Evolutionary conservation across 2,329 filamentous ascomycete genomes (phyloP), one percentile per base, ranked within the genome.

Genomic region (Bipolaris gigantea): DNA sequence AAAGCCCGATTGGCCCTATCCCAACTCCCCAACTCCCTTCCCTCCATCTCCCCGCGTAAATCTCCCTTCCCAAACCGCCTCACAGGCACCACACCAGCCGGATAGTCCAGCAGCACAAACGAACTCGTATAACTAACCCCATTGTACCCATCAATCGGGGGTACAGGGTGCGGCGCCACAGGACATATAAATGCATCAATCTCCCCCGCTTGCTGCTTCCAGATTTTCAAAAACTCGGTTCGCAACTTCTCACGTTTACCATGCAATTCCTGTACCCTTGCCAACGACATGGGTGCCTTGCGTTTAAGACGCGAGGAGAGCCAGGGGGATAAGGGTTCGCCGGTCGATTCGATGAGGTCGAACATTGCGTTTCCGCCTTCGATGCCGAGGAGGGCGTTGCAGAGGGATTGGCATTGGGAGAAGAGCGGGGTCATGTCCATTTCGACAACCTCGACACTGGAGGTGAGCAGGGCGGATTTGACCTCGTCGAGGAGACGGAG

Each of bases 131-230:
- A 88, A 52, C 84, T 81, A 0, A 84, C 81, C 0, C 80, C 81
- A 66, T 86, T 86, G 72, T 84, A 88, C 2, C 79, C 75, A 72
- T 89, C 86, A 50, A 86, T 80, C 9, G 80, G 77, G 1, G 85
- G 83, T 0, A 85, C 80, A 0, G 85, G 83, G 68, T 89, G 86
- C 2, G 85, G 84, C 13, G 85, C 85, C 0, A 87, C 76, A 0
- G 85, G 86, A 57, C 81, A 84, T 50, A 89, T 80, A 47, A 89
- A 80, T 0, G 84, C 83, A 73, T 88, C 85, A 7, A 88, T 73
- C 4, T 66, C 69, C 41, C 76, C 69, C 72, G 48, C 72, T 65
- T 7, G 67, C 62, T 62, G 77, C 68, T 57, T 76, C 85, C 85
- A 89, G 49, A 88, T 79, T 23, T 79, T 72, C 46, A 84, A 59